Evolutionary conservation across 108 stramenopile species (phyloP), one percentile per base, ranked within the genome.

Genomic region (Cyclotella choctawhatcheeana): DNA sequence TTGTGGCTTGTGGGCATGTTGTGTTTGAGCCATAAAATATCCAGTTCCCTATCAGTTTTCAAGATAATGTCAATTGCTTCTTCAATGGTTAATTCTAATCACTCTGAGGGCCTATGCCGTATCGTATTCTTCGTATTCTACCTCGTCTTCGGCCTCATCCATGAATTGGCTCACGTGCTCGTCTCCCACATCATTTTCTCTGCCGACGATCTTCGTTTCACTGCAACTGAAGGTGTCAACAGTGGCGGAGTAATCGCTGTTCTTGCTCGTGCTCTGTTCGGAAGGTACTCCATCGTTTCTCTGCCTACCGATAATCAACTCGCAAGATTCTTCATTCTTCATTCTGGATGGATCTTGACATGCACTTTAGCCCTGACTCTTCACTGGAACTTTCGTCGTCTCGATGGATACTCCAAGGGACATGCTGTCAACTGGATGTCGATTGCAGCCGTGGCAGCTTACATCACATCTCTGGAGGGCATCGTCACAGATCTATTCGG

Each of bases 331-430:
- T 56, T 64, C 44, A 65, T 87, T 35, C 81, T 81, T 21, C 86
- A 86, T 59, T 70, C 71, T 0, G 89, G 86, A 58, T 90, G 89
- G 89, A 82, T 86, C 37, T 58, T 79, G 26, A 90, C 86, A 35
- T 25, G 69, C 12, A 2, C 69, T 5, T 7, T 89, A 20, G 81
- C 81, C 18, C 26, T 71, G 12, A 35, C 55, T 21, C 20, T 85
- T 51, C 69, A 76, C 31, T 61, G 37, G 37, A 8, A 40, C 37
- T 40, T 6, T 12, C 37, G 29, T 32, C 51, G 34, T 30, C 18
- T 40, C 50, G 25, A 31, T 25, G 13, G 52, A n/a, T 35, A 1
- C 33, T 32, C 13, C 6, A 12, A 10, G 22, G 0, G 3, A 18
- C 12, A 4, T 67, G 3, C 20, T 0, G 32, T 13, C 37, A 20